A percentile compares a stretch with the other conserved stretches of the same genome.
Conservation (phyloP, 371 early-diverging fungal genomes). For the Apophysomyces sp. region DNA sequence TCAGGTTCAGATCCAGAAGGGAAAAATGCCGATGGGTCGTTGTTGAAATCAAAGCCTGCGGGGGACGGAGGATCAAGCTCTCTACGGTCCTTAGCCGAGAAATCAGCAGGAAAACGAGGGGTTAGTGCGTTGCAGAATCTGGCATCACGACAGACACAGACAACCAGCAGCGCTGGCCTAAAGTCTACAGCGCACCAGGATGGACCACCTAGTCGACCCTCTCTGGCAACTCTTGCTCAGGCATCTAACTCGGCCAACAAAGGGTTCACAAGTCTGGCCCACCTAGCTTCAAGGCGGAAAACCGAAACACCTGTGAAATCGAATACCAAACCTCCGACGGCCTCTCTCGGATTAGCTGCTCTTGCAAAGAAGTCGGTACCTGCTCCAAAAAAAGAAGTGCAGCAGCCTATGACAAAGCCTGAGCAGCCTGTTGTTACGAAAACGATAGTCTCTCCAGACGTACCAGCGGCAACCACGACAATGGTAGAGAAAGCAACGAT, state of each 20-base stretch:
- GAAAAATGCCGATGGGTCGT: background rate
- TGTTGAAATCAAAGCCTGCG: background rate
- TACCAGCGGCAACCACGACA: background rate
- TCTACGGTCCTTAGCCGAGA: conserved; percentile 20
- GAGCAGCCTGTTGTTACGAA: background rate
- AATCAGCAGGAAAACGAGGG: conserved; percentile 9
- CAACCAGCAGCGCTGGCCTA: background rate
- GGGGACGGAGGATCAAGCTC: background rate
- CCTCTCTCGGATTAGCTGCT: background rate
- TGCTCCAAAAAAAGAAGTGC: background rate
- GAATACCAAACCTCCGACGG: background rate
- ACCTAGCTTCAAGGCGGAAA: conserved; percentile 15
- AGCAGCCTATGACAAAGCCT: background rate
- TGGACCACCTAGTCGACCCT: conserved; percentile 1
- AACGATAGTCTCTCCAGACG: background rate
- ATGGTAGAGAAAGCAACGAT: background rate
- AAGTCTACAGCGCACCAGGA: conserved; percentile 4
- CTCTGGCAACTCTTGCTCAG: conserved; percentile 35
- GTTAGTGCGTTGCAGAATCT: conserved; percentile 13
- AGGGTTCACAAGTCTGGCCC: conserved; percentile 14
- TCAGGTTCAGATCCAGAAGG: background rate
- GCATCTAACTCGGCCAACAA: conserved; percentile 8
- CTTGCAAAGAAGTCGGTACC: background rate
- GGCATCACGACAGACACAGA: conserved; percentile 17
- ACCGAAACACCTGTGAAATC: background rate